Evolutionary conservation across 1,284 basidiomycete genomes (phyloP).

Genomic region (Fistulinella cinereoalba): DNA sequence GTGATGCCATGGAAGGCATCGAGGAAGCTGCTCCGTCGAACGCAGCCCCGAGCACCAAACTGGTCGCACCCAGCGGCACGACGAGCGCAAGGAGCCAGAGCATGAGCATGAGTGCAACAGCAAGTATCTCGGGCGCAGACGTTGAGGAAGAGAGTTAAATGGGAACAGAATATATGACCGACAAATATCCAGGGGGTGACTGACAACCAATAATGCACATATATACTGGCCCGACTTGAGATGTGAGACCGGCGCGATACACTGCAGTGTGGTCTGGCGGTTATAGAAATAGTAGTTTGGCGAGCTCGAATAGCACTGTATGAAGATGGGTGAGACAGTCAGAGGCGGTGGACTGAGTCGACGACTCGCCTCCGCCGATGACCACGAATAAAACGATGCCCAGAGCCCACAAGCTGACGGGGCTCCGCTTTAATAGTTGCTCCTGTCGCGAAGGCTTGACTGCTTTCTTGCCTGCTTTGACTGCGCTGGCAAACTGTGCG

Average conservation of each 20-base stretch:
- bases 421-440: constrained; percentile 63
- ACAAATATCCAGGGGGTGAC: constrained; percentile 15
- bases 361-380: constrained; percentile 69
- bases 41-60: constrained; percentile 19
- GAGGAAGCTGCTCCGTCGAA: constrained; percentile 40
- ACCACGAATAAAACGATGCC: constrained; percentile 69
- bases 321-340: neutral
- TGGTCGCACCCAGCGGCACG: constrained; percentile 23
- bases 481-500: constrained; percentile 70
- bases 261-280: neutral
- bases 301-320: constrained; percentile 70
- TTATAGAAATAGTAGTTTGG: constrained; percentile 63
- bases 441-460: constrained; percentile 70
- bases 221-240: constrained; percentile 2
- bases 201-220: constrained; percentile 8
- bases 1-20: constrained; percentile 71
- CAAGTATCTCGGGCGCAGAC: constrained; percentile 44
- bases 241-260: constrained; percentile 3
- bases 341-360: neutral
- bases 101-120: constrained; percentile 47
- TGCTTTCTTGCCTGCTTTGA: constrained; percentile 69
- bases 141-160: constrained; percentile 36
- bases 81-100: constrained; percentile 47
- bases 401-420: constrained; percentile 67
- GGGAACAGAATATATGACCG: constrained; percentile 20